These are phyloP conservation scores for Bondarzewia mesenterica DNA, from an alignment of 1,284 basidiomycete genomes.

Conservation along the genomic window DNA sequence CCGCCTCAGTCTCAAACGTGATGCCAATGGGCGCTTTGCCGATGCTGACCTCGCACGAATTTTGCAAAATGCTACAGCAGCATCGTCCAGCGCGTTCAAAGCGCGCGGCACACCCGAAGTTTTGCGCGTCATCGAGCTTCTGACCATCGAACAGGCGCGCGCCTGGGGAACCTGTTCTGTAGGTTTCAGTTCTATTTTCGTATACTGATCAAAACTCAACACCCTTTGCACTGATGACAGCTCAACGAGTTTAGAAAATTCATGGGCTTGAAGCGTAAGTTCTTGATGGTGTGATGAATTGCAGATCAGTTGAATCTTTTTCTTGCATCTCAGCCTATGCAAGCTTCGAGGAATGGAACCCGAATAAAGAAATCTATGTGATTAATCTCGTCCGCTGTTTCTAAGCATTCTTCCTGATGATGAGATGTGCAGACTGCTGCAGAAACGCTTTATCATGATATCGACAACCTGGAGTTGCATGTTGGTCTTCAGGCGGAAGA, in stretches of 20 bases:
- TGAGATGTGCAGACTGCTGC: constrained; percentile 47
- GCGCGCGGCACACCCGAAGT: constrained; percentile 69
- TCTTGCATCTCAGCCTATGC: constrained; percentile 35
- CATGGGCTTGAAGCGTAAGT: constrained; percentile 39
- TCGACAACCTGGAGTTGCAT: constrained; percentile 72
- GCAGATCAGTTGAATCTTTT: neutral
- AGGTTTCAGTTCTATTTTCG: constrained; percentile 14
- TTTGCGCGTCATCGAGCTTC: constrained; percentile 63
- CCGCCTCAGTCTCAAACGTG: constrained; percentile 41
- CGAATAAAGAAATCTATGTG: constrained; percentile 53
- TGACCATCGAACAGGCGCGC: constrained; percentile 65
- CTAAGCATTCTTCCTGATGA: neutral
- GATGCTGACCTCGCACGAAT: constrained; percentile 63
- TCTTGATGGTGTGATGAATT: neutral
- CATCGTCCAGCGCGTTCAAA: constrained; percentile 61
- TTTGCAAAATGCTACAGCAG: constrained; percentile 59
- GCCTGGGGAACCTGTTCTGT: constrained; percentile 72
- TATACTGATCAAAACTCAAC: neutral
- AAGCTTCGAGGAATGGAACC: constrained; percentile 75
- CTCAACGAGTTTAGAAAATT: constrained; percentile 62
- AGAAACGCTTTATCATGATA: constrained; percentile 60
- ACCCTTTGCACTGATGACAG: constrained; percentile 13
- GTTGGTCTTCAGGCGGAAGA: constrained; percentile 73
- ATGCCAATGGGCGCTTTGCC: constrained; percentile 48
- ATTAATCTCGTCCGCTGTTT: constrained; percentile 14